Base-by-base conservation (phyloP, 1,139 yeast genomes). In the Candida tropicalis region DNA sequence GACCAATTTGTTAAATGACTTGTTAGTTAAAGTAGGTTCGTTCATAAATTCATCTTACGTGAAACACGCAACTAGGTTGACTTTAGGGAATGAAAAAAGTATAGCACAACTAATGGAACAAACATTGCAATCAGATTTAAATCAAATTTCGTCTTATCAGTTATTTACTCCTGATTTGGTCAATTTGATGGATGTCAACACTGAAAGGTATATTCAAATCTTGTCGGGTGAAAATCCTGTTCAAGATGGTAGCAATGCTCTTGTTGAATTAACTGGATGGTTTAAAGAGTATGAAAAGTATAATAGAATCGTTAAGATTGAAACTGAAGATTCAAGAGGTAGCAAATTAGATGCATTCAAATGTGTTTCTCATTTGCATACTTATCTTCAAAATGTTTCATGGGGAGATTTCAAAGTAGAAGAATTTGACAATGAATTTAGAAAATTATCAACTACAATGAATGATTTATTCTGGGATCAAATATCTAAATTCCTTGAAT, bases 181-280 rank as follows among this genome's bases (percentile, higher is more conserved):
- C 5, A 55, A 51, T 10, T 44, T 58, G 26, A 63, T 66, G 52
- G 70, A 66, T 36, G 45, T 46, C 3, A 57, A 64, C 38, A 49
- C 65, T 41, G 63, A 59, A 20, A 37, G 44, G n/a, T 68, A 68
- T 42, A 51, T 62, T 39, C 41, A 44, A 11, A 38, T 40, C 6
- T 40, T 59, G 2, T 33, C 39, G 4, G 38, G 34, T 3, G 20
- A 38, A 10, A 20, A 31, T 9, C 25, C 16, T 4, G 15, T 18
- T 9, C 27, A 32, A 16, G 18, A 16, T 7, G 10, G 29, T 12
- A 26, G 23, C 1, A 49, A 53, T 15, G 42, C 56, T 2, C 46
- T 52, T 3, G 39, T 37, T n/a, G 31, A 43, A 11, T 48, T 66
- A 17, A 46, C 52, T 12, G 39, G 38, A 4, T 67, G 72, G 72